Percentiles rank a stretch among this genome's conserved stretches.
Evolutionary conservation across 768 basidiomycete genomes (phyloP).

Genomic region (Rhodotorula diobovata): DNA sequence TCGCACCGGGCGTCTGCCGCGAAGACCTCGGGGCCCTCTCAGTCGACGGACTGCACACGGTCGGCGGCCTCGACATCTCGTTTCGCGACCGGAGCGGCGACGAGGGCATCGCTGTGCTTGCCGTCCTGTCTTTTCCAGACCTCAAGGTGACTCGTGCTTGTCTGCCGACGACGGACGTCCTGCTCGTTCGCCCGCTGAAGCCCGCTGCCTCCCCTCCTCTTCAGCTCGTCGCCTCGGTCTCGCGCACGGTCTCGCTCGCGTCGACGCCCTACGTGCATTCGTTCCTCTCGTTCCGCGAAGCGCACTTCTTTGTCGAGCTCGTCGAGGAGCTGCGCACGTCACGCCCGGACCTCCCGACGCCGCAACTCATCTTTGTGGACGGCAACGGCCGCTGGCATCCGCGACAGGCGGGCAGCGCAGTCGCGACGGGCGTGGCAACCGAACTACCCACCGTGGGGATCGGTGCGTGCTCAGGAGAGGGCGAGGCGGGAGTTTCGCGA

Average conservation of each 20-base stretch:
- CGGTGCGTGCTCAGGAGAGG: slow-evolving; percentile 18
- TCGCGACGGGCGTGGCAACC: slow-evolving; percentile 40
- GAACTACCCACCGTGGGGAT: slow-evolving; percentile 43
- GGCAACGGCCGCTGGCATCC: slow-evolving; percentile 45
- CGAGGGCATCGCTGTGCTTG: slow-evolving; percentile 41
- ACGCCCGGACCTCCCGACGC: slow-evolving; percentile 16
- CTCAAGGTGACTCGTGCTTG: slow-evolving; percentile 42
- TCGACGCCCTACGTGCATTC: slow-evolving; percentile 44
- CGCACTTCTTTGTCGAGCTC: slow-evolving; percentile 33
- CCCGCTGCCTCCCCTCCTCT: not conserved
- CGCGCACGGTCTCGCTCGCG: slow-evolving; percentile 24
- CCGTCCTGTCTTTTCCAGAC: slow-evolving; percentile 40
- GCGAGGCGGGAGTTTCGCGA: too few relatives aligned
- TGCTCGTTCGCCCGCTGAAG: too few relatives aligned
- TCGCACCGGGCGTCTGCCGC: not conserved
- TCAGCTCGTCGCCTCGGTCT: slow-evolving; percentile 39
- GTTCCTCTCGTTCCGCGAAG: slow-evolving; percentile 45
- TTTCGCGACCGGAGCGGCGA: slow-evolving; percentile 20
- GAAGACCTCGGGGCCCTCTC: not conserved
- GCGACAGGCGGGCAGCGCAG: slow-evolving; percentile 43
- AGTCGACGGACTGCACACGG: slow-evolving; percentile 27
- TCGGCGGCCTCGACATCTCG: slow-evolving; percentile 44
- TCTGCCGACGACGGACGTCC: too few relatives aligned
- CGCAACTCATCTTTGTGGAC: slow-evolving; percentile 44
- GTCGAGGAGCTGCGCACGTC: slow-evolving; percentile 32